Conservation (phyloP, 305 asterid species). For the Fraxinus velutina region DNA sequence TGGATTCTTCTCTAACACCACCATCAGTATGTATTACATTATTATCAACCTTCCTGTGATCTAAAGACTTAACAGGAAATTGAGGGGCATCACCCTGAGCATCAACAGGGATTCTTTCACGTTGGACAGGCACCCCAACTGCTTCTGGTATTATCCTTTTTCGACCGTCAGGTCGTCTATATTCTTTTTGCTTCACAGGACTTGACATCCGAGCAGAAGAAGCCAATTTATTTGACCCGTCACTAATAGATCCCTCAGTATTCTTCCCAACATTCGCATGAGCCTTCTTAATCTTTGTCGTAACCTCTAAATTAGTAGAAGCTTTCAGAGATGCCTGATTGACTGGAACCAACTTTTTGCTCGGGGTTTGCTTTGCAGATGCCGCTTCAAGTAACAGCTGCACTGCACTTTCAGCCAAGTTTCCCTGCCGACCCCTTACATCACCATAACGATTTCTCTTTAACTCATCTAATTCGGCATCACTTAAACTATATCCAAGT, state of each 20-base stretch:
- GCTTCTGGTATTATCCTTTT: conserved; percentile 99
- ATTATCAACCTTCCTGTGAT: conserved; percentile 39
- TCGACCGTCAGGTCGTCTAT: conserved; percentile 95
- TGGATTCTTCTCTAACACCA: conserved; percentile 45
- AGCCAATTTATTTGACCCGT: conserved; percentile 46
- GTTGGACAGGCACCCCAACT: conserved; percentile 69
- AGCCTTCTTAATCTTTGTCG: conserved; percentile 39
- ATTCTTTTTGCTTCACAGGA: conserved; percentile 90
- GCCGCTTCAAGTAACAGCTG: conserved; percentile 89
- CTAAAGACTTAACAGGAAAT: conserved; percentile 43
- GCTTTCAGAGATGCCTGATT: conserved; percentile 47
- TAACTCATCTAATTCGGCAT: conserved; percentile 76
- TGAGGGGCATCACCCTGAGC: conserved; percentile 47
- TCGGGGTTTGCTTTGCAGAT: conserved; percentile 50
- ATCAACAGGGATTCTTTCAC: conserved; percentile 41
- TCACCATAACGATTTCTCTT: conserved; percentile 84
- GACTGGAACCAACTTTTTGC: conserved; percentile 41
- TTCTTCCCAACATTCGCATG: conserved; percentile 50
- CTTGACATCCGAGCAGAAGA: conserved; percentile 55
- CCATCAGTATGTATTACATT: conserved; percentile 37
- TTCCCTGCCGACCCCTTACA: conserved; percentile 76
- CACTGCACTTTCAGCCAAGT: conserved; percentile 86
- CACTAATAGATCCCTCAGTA: conserved; percentile 41
- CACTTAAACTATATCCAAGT: conserved; percentile 70
- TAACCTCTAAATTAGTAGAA: conserved; percentile 32